These are phyloP conservation scores for Geosmithia morbida DNA, from an alignment of 2,329 filamentous ascomycete genomes.

Conservation along the genomic window DNA sequence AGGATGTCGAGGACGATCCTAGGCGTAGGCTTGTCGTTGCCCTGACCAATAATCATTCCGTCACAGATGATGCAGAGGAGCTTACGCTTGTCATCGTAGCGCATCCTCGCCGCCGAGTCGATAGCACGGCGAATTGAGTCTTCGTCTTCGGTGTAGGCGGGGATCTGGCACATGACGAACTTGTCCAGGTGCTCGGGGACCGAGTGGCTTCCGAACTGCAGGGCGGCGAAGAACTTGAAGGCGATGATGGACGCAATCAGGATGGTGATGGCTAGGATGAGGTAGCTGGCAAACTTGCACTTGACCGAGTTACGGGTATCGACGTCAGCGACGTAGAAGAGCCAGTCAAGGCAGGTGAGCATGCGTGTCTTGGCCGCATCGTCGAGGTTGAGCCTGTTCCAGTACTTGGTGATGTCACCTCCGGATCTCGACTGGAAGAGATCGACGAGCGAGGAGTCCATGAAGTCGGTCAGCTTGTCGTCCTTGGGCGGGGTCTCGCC, in stretches of 20 bases:
- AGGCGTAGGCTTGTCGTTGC: conserved; percentile 90
- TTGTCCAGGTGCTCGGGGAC: conserved; percentile 94
- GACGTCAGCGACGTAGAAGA: conserved; percentile 86
- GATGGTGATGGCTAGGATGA: conserved; percentile 73
- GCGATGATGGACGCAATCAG: conserved; percentile 68
- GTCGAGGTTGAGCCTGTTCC: conserved; percentile 54
- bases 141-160: conserved; percentile 96
- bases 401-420: conserved; percentile 69
- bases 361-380: conserved; percentile 46
- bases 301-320: conserved; percentile 78
- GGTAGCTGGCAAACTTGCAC: conserved; percentile 81
- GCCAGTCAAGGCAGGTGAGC: conserved; percentile 75
- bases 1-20: conserved; percentile 95
- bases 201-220: conserved; percentile 87
- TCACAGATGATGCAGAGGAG: conserved; percentile 86
- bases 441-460: conserved; percentile 58
- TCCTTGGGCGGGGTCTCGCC: conserved; percentile 24
- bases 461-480: conserved; percentile 56
- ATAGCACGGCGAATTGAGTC: conserved; percentile 94
- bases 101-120: conserved; percentile 88
- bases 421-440: conserved; percentile 70
- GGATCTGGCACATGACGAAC: conserved; percentile 95
- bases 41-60: conserved; percentile 98
- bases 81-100: conserved; percentile 97
- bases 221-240: conserved; percentile 93